Evolutionary conservation across 768 basidiomycete species (phyloP), one percentile per base, ranked within the genome.

Genomic region (Rhodocollybia butyracea): DNA sequence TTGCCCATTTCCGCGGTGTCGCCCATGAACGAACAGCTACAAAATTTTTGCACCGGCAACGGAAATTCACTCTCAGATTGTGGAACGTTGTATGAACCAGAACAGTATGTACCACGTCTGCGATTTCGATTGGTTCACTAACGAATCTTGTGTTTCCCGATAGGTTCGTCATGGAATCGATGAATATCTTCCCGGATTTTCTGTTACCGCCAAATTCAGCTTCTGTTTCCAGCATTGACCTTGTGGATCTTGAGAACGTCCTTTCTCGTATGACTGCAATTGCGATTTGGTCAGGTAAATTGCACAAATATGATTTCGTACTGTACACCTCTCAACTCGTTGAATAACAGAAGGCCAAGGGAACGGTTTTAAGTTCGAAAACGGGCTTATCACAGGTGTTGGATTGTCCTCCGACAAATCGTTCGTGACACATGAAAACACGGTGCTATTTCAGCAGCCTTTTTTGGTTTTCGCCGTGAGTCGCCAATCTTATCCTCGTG

Each of bases 181-280:
- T 54, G 19, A 32, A 43, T 29, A 32, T 54, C 7, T 54, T 42
- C 27, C 52, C 52, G 5, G 52, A 54, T 17, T 7, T 54, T 30
- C 5, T 43, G 24, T 17, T 41, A 41, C 29, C 29, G n/a, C 3
- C 26, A 5, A 30, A 47, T 30, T 43, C 19, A 19, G 8, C 39
- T 24, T 54, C 52, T 3, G 21, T 6, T 10, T n/a, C 19, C 11
- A 40, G 22, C 22, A 54, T 54, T 21, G 4, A 31, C 17, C 52
- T 54, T 1, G 27, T 10, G 5, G 40, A 54, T 13, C 52, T 54
- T 17, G 52, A 54, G 30, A 54, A 54, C 31, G 15, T 43, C 22
- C 52, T 54, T 19, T 41, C 52, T 30, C 52, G 40, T 3, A 54
- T 54, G 52, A 29, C 52, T 12, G 52, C 52, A 6, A 54, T 54